Percentiles rank a stretch among this genome's conserved stretches.
Evolutionary conservation across 495 filamentous ascomycete species (phyloP).

Genomic region (Penicillium psychrofluorescens): DNA sequence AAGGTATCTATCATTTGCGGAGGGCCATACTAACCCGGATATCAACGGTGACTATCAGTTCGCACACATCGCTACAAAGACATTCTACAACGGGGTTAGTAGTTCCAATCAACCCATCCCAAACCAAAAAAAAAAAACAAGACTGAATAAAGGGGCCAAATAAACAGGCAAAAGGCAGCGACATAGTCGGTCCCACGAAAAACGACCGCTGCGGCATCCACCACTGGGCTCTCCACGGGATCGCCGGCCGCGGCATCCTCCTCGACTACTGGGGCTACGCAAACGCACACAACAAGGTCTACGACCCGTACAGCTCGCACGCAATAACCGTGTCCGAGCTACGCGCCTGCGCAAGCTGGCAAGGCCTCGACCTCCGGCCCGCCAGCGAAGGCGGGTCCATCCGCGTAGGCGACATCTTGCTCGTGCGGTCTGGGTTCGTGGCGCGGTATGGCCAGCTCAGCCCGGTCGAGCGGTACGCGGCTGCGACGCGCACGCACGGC

Average conservation of each 20-base stretch:
- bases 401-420: conserved; percentile 57
- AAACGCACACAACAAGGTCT: conserved; percentile 29
- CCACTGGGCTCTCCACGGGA: conserved; percentile 36
- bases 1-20: too few relatives aligned
- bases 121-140: background rate
- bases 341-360: conserved; percentile 46
- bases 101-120: background rate
- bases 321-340: conserved; percentile 54
- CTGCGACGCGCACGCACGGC: conserved; percentile 35
- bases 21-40: too few relatives aligned
- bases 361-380: conserved; percentile 35
- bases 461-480: conserved; percentile 28
- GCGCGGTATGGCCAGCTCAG: conserved; percentile 43
- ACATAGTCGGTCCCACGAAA: conserved; percentile 38
- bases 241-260: conserved; percentile 44
- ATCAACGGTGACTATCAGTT: conserved; percentile 15
- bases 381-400: conserved; percentile 52
- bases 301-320: conserved; percentile 52
- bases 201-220: conserved; percentile 45
- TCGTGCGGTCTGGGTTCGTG: conserved; percentile 61
- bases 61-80: conserved; percentile 32
- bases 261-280: conserved; percentile 43
- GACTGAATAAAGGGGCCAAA: background rate
- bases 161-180: conserved; percentile 28
- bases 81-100: conserved; percentile 46